phyloP scores from a whole-genome alignment of 2,329 filamentous ascomycete genomes.

The Beauveria brongniartii region DNA sequence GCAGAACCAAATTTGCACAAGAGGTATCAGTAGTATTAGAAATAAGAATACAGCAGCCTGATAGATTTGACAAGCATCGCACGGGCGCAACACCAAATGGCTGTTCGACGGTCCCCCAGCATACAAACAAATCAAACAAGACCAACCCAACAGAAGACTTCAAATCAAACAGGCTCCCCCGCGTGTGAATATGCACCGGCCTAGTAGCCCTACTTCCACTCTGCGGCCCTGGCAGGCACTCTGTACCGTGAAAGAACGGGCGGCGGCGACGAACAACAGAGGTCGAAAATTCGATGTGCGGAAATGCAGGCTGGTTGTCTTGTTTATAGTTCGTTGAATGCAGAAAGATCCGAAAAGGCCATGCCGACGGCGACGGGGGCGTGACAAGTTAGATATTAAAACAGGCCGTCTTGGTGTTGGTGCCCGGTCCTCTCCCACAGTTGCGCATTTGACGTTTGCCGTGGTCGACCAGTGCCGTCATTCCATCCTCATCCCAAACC shows the following conservation, averaged over 20 bases:
- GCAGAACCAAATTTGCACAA: not conserved
- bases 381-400: not conserved
- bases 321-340: not conserved
- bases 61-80: slow-evolving; percentile 12
- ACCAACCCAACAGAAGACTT: not conserved
- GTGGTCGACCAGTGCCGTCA: not conserved
- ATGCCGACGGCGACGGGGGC: not conserved
- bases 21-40: slow-evolving; percentile 29
- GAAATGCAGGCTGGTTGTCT: not conserved
- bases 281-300: not conserved
- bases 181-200: not conserved
- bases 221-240: not conserved
- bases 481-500: slow-evolving; percentile 1
- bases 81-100: not conserved
- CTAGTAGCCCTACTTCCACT: not conserved
- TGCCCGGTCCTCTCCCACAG: not conserved
- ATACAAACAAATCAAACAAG: slow-evolving; percentile 3
- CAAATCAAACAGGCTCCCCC: slow-evolving; percentile 1
- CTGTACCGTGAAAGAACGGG: not conserved
- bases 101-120: slow-evolving; percentile 8
- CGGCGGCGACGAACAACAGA: not conserved
- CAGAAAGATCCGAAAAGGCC: not conserved
- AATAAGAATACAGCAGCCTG: slow-evolving; percentile 20
- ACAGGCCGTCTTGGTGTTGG: not conserved
- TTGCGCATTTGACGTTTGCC: not conserved